These are phyloP conservation scores for Metarhizium humberi DNA, from an alignment of 2,329 filamentous ascomycete genomes.

Conservation along the genomic window DNA sequence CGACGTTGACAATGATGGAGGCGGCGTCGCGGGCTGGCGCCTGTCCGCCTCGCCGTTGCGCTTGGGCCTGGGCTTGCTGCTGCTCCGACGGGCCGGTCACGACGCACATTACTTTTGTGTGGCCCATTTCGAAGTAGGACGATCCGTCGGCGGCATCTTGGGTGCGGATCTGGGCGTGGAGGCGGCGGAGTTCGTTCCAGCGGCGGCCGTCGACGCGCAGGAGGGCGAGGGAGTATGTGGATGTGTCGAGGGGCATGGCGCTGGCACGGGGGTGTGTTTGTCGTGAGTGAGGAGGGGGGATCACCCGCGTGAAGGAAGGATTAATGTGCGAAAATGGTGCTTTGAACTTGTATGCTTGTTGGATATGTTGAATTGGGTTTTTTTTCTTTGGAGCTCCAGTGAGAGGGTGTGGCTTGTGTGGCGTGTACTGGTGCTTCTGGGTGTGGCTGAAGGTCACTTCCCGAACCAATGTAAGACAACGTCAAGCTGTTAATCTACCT, in stretches of 20 bases:
- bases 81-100: slow-evolving; percentile 76
- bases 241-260: slow-evolving; percentile 86
- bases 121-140: slow-evolving; percentile 91
- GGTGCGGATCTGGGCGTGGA: slow-evolving; percentile 83
- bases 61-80: slow-evolving; percentile 46
- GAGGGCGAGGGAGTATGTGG: slow-evolving; percentile 79
- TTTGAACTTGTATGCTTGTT: too few relatives aligned
- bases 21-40: slow-evolving; percentile 34
- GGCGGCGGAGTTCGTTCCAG: slow-evolving; percentile 92
- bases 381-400: too few relatives aligned
- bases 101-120: slow-evolving; percentile 93
- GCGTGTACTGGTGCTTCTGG: too few relatives aligned
- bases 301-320: too few relatives aligned
- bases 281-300: too few relatives aligned
- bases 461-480: too few relatives aligned
- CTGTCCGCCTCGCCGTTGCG: slow-evolving; percentile 25
- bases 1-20: slow-evolving; percentile 71
- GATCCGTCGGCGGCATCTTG: slow-evolving; percentile 90
- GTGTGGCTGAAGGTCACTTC: too few relatives aligned
- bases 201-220: slow-evolving; percentile 75
- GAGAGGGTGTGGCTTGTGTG: too few relatives aligned
- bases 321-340: too few relatives aligned
- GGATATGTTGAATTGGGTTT: too few relatives aligned
- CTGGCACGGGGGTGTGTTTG: too few relatives aligned
- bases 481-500: too few relatives aligned